These are phyloP conservation scores for Globisporangium megalacanthum DNA, from an alignment of 352 stramenopile species.

Conservation along the genomic window DNA sequence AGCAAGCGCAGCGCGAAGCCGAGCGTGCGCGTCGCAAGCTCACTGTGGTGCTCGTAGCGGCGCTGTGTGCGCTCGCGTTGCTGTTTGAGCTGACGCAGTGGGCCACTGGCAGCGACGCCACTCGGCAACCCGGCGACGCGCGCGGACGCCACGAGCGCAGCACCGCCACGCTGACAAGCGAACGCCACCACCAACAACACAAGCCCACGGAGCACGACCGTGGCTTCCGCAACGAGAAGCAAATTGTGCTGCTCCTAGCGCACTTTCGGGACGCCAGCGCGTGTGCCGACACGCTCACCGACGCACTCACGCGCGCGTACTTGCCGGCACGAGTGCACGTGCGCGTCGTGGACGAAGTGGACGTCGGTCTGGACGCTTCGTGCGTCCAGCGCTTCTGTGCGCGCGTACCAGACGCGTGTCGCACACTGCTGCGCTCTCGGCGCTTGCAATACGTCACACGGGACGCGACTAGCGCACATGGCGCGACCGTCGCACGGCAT, in stretches of 20 bases:
- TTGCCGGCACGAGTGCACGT: conserved; percentile 47
- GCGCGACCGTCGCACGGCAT: conserved; percentile 43
- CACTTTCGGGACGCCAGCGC: conserved; percentile 51
- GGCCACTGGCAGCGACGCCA: conserved; percentile 22
- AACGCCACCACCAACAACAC: conserved; percentile 12
- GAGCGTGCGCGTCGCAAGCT: conserved; percentile 10
- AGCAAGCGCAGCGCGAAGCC: conserved; percentile 11
- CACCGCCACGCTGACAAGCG: conserved; percentile 12
- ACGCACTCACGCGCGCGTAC: conserved; percentile 35
- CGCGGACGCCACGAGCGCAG: conserved; percentile 16
- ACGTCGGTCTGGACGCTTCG: conserved; percentile 45
- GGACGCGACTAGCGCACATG: conserved; percentile 53
- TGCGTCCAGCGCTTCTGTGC: conserved; percentile 65
- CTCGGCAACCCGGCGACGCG: conserved; percentile 4
- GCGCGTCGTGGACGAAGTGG: conserved; percentile 70
- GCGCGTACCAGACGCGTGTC: conserved; percentile 36
- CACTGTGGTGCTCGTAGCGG: conserved; percentile 18
- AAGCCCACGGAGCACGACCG: conserved; percentile 5
- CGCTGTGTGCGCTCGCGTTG: conserved; percentile 22
- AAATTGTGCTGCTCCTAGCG: conserved; percentile 70
- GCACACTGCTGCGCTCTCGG: conserved; percentile 33
- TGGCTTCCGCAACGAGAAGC: conserved; percentile 63
- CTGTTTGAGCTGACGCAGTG: conserved; percentile 37
- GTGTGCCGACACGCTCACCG: conserved; percentile 50
- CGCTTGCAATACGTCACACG: conserved; percentile 48